These are phyloP conservation scores for Hypoxylon sp. DNA, from an alignment of 2,329 filamentous ascomycete species.

Conservation along the genomic window DNA sequence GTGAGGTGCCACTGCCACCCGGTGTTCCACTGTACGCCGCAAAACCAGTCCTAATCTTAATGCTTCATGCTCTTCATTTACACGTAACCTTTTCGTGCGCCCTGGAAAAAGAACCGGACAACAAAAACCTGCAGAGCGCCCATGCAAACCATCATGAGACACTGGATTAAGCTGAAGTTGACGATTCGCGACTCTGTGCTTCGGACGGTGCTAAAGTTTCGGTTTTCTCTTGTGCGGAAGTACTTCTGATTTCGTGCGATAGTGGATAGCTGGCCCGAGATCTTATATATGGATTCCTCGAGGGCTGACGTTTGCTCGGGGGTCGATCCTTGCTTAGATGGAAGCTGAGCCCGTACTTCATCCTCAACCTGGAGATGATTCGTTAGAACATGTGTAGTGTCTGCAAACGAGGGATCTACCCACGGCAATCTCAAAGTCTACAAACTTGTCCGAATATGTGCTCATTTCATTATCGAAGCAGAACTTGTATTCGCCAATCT, in stretches of 20 bases:
- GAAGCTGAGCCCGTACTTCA: constrained; percentile 52
- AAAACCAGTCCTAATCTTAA: constrained; percentile 40
- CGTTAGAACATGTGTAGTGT: constrained; percentile 38
- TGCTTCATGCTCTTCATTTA: constrained; percentile 58
- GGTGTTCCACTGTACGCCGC: constrained; percentile 49
- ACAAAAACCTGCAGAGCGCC: constrained; percentile 96
- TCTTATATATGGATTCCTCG: constrained; percentile 95
- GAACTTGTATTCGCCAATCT: constrained; percentile 91
- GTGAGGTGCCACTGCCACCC: constrained; percentile 41
- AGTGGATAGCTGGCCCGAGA: constrained; percentile 92
- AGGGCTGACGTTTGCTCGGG: constrained; percentile 90
- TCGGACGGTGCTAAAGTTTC: constrained; percentile 97
- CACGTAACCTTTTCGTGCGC: constrained; percentile 78
- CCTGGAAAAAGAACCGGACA: constrained; percentile 98
- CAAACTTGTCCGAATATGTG: constrained; percentile 96
- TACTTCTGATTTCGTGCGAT: constrained; percentile 99
- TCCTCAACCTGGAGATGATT: constrained; percentile 50
- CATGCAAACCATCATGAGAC: constrained; percentile 93
- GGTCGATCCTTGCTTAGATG: constrained; percentile 63
- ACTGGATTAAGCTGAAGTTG: constrained; percentile 97
- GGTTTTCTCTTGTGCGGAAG: constrained; percentile 98
- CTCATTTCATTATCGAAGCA: constrained; percentile 99
- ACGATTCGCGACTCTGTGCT: constrained; percentile 97
- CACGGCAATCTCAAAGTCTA: constrained; percentile 98
- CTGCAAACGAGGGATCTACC: constrained; percentile 53